phyloP scores from a whole-genome alignment of 768 basidiomycete species.

The Leccinum uliginosum region DNA sequence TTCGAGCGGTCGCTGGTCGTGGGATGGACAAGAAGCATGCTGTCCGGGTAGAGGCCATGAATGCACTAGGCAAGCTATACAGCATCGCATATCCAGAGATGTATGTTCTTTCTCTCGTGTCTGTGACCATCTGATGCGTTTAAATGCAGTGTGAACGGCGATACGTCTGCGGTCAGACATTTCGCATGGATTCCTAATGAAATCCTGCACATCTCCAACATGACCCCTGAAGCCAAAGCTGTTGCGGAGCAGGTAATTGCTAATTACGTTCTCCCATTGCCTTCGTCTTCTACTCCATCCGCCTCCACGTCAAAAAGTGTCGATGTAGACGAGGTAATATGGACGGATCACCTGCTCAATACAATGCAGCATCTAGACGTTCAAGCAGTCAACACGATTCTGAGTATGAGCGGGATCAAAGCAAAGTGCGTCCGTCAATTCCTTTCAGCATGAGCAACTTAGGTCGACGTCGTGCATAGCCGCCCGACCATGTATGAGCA shows the following conservation, averaged over 20 bases:
- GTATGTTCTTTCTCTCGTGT: conserved; percentile 42
- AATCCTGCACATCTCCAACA: conserved; percentile 54
- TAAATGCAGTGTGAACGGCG: conserved; percentile 67
- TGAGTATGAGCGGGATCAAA: conserved; percentile 62
- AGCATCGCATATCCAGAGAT: conserved; percentile 84
- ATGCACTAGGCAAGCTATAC: conserved; percentile 73
- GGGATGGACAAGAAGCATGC: conserved; percentile 77
- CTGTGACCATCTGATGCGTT: conserved; percentile 1
- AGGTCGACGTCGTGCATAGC: conserved; percentile 32
- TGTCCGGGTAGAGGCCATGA: conserved; percentile 75
- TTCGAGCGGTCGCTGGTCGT: conserved; percentile 64
- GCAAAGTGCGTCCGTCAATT: conserved; percentile 39
- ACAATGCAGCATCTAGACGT: conserved; percentile 69
- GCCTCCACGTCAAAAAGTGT: conserved; percentile 41
- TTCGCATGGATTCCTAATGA: conserved; percentile 92
- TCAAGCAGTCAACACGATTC: conserved; percentile 49
- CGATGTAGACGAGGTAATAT: conserved; percentile 73
- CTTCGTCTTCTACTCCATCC: conserved; percentile 37
- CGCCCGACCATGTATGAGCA: conserved; percentile 68
- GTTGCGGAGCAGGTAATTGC: conserved; percentile 63
- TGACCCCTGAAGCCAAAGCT: conserved; percentile 55
- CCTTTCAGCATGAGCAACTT: background rate
- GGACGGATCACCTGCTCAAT: conserved; percentile 80
- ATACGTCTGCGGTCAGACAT: conserved; percentile 64
- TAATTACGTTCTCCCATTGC: conserved; percentile 82